Evolutionary conservation across 1,284 basidiomycete species (phyloP), one percentile per base, ranked within the genome.

Genomic region (Leccinum fuscescens): DNA sequence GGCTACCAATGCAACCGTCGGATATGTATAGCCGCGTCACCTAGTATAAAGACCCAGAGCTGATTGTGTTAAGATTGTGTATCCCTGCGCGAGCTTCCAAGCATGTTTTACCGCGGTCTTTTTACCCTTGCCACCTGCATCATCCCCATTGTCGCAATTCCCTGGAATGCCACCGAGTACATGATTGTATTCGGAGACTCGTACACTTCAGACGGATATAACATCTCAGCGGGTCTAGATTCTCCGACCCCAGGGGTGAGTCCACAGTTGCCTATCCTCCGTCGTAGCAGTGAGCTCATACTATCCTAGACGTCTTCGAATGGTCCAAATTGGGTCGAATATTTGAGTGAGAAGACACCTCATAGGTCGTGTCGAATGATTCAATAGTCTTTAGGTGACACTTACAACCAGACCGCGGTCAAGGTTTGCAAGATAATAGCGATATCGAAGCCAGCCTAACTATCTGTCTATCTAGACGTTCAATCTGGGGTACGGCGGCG

Each of bases 131-230:
- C 50, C 33, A 15, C 48, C 42, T 39, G 62, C 29, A 58, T 35
- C 49, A 60, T 59, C 29, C 42, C 62, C 24, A 37, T 65, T 17
- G 61, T 56, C 9, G 67, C 69, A 24, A 69, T 79, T 11, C 73
- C 29, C 35, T 64, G 44, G 60, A 51, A 20, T 62, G 54, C 11
- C 17, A 44, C 80, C 1, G 67, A 79, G 55, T 82, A 79, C 66
- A 64, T 86, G 51, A 82, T 86, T 65, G 74, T 79, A 1, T 85
- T 86, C 65, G 85, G 85, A 27, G 84, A 86, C 68, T 87, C 83
- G 7, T 82, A 82, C 66, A 78, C 77, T 3, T 63, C 78, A 12
- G 74, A 76, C 52, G 85, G 85, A 8, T 87, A 80, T 67, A 85
- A 87, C 64, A 79, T 87, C 59, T 83, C 84, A 29, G 79, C 78